These are phyloP conservation scores for Hypoxylon fragiforme DNA, from an alignment of 495 filamentous ascomycete genomes.

Conservation along the genomic window DNA sequence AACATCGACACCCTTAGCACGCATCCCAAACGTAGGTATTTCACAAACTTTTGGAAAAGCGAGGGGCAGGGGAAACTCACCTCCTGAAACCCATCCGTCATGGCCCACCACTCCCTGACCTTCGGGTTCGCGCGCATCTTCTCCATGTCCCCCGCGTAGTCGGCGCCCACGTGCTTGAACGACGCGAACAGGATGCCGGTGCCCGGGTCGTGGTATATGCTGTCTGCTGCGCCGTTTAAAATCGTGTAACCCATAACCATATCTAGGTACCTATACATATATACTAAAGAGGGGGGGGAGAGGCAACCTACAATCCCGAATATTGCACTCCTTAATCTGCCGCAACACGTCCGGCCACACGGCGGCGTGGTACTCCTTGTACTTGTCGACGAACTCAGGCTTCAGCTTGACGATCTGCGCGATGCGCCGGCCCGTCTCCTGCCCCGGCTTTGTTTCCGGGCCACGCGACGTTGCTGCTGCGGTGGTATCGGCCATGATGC, in stretches of 20 bases:
- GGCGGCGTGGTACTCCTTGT: constrained; percentile 70
- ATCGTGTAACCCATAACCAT: no score
- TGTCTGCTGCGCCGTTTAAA: no score
- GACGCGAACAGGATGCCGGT: constrained; percentile 67
- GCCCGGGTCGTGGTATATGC: constrained; percentile 69
- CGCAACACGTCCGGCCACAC: constrained; percentile 76
- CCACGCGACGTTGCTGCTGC: no score
- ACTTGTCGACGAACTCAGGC: constrained; percentile 61
- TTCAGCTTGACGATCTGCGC: constrained; percentile 74
- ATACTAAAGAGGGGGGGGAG: not conserved
- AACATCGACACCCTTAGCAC: no score
- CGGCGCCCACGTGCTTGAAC: constrained; percentile 73
- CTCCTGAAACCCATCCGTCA: constrained; percentile 75
- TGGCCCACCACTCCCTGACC: constrained; percentile 75
- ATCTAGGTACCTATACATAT: not conserved
- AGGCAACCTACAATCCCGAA: constrained; percentile 66
- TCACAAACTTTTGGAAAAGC: no score
- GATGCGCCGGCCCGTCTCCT: constrained; percentile 55
- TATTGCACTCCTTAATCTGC: constrained; percentile 73
- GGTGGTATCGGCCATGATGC: no score
- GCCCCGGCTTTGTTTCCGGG: constrained; percentile 31
- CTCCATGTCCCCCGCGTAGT: constrained; percentile 72
- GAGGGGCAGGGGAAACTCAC: constrained; percentile 11
- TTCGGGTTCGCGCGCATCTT: constrained; percentile 69
- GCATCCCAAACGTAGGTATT: no score